Evolutionary conservation across 805 yeast genomes (phyloP), one percentile per base, ranked within the genome.

Genomic region (Candida pseudoglaebosa): DNA sequence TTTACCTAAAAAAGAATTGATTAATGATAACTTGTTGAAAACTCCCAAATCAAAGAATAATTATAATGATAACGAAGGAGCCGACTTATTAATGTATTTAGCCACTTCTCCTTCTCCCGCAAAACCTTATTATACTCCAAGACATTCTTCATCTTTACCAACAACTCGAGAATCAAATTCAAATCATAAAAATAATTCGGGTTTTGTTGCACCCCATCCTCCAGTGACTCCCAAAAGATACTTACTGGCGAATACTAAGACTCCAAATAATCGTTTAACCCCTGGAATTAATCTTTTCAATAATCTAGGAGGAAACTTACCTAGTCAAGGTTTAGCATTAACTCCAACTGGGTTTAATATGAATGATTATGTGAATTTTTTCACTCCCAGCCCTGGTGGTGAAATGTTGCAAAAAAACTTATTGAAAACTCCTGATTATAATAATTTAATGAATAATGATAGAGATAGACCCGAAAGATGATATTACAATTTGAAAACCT

Each of bases 41-140:
- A 68, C 73, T 0, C 73, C 74, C 3, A 65, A 70, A 2, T 37
- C 49, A 15, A 46, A 47, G 19, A 56, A 50, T 20, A 46, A 49
- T 33, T 57, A 54, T 40, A 59, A 63, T 35, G 71, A 69, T 45
- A 62, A 62, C 24, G 93, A 84, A 59, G 95, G 95, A 10, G 95
- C 95, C 1, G 91, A 83, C 56, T 62, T 87, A 44, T 70, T 87
- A 44, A 75, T 87, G 77, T 87, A 77, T 58, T 66, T 87, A 48
- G 95, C 95, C 2, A 83, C 90, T 5, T 84, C 93, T 6, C 95
- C 95, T 1, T 77, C 85, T 0, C 84, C 84, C 1, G 77, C 78
- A 39, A 66, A 66, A 39, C 66, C 69, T 10, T 49, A 50, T 37
- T 55, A 50, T 40, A 63, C 70, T 3, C 70, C 72, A 6, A 54